Evolutionary conservation across 345 rosid species (phyloP), one percentile per base, ranked within the genome.

Genomic region (Xanthoceras sorbifolium): DNA sequence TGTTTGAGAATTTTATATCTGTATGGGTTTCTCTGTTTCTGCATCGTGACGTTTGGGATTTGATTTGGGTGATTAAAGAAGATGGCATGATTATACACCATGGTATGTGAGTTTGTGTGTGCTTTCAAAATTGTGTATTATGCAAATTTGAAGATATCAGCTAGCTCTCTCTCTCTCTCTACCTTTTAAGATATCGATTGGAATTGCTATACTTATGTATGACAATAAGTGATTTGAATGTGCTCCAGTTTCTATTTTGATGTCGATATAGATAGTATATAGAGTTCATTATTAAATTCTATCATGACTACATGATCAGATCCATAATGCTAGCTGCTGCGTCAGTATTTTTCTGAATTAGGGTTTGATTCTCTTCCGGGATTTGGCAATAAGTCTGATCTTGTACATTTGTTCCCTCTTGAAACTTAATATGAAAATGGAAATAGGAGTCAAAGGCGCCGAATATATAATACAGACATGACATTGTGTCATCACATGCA

Each of bases 181-280:
- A 31, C 40, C 40, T 59, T 73, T 60, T n/a, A n/a, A 52, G 50
- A 81, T 76, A 73, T 73, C 84, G 78, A 77, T 74, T 81, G 71
- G 73, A 68, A 64, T 67, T 38, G 77, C 66, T 55, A 23, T 69
- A 57, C 34, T 26, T 69, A 44, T 74, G 71, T 32, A 72, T 71
- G 23, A 60, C 12, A 69, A 64, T 77, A 67, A 71, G 66, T 50
- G 72, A 36, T 69, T 23, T 17, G 31, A 11, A 26, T 54, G 31
- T 68, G 59, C 6, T 46, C 15, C 59, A 57, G 28, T 81, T 73
- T 81, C 81, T 28, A 59, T 74, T 74, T 63, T 42, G 59, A 32
- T 68, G 78, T 74, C 72, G 25, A 61, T 50, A 50, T 50, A 4
- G 4, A 42, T 10, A 42, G 17, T 67, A 46, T 65, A n/a, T 50